Base-by-base conservation (phyloP, 2,329 filamentous ascomycete genomes). In the Clonostachys rosea region DNA sequence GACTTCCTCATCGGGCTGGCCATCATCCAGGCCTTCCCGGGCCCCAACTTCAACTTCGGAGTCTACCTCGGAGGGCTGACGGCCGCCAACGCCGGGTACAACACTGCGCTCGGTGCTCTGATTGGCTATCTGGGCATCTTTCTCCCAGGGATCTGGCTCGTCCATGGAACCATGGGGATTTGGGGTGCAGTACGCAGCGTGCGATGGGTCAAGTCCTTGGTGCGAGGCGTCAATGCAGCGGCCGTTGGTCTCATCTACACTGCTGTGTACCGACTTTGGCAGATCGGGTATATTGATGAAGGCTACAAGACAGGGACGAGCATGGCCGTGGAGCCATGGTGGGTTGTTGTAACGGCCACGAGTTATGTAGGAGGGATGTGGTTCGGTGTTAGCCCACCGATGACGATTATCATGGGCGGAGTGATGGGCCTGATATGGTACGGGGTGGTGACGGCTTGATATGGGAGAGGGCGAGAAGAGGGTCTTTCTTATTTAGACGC, bases 1-100 rank as follows among this genome's bases (percentile, higher is more conserved):
- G 84, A 90, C 58, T 89, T 90, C 58, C 69, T 90, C 1, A 79
- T 89, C 43, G 86, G 86, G 0, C 76, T 90, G 0, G 87, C 86
- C 8, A 74, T 90, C 46, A 84, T 82, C 16, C 86, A 90, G 61
- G 76, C 83, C 0, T 86, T 89, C 48, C 86, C 86, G 0, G 66
- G 66, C 1, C 66, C 65, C 8, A 68, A 69, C 51, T 69, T 61
- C 49, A 69, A 69, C 56, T 81, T 81, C 50, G 76, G 76, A 6
- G 76, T 81, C 5, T 82, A 73, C 49, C 67, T 83, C 4, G 78
- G 78, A 6, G 64, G 67, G 0, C 60, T 83, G 6, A 69, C 76
- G 0, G 63, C 77, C 3, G 58, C 63, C 8, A 63, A 65, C 9
- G 59, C 53, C 2, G 64, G 66, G 1, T 46, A 65, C 47, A 49